These are phyloP conservation scores for Setomelanomma holmii DNA, from an alignment of 2,329 filamentous ascomycete genomes.

Conservation along the genomic window DNA sequence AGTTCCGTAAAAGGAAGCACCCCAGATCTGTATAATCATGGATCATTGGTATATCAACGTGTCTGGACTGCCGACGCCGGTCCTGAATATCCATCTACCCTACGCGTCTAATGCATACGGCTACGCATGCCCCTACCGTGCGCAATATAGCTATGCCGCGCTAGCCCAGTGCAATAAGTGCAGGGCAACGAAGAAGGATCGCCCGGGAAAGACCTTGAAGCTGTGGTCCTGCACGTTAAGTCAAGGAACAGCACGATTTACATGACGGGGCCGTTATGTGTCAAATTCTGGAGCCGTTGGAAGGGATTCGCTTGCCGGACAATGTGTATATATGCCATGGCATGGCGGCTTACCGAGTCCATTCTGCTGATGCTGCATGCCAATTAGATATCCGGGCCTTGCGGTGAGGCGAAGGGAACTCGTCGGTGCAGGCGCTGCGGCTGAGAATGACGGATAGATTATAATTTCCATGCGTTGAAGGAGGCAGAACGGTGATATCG, in stretches of 20 bases:
- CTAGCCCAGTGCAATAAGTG: not conserved
- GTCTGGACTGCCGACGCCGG: too few species aligned
- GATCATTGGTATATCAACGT: not conserved
- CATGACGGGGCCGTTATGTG: not conserved
- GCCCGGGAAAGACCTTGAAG: not conserved
- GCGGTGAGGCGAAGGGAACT: not conserved
- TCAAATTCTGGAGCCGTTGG: not conserved
- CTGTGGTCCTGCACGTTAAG: too few species aligned
- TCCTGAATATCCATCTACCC: not conserved
- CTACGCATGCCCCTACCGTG: not conserved
- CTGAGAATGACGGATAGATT: not conserved
- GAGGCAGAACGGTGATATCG: not conserved
- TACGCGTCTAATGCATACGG: not conserved
- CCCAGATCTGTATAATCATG: not conserved
- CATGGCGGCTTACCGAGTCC: not conserved
- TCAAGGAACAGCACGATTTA: too few species aligned
- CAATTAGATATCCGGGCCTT: constrained; percentile 14
- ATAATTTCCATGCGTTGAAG: not conserved
- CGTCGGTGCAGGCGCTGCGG: not conserved
- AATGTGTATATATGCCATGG: not conserved
- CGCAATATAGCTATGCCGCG: not conserved
- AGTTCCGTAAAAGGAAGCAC: not conserved
- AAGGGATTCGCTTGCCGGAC: not conserved
- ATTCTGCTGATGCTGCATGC: not conserved
- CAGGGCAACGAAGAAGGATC: not conserved